These are phyloP conservation scores for Zygosaccharomyces lentus DNA, from an alignment of 805 yeast species.

Conservation along the genomic window DNA sequence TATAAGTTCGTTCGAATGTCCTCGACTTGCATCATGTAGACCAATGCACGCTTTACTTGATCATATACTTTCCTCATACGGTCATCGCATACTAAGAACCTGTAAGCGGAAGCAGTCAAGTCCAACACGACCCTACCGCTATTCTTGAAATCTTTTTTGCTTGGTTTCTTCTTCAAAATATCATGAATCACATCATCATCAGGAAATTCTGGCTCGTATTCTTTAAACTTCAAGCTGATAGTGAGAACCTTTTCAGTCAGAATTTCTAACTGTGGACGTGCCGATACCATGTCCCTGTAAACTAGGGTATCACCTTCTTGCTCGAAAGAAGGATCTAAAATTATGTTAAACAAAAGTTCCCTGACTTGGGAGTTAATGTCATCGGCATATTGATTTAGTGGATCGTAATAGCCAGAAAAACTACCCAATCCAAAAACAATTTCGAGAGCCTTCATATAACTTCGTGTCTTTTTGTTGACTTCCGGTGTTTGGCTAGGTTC, in stretches of 20 bases:
- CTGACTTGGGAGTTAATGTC: conserved; percentile 30
- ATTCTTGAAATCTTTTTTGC: conserved; percentile 41
- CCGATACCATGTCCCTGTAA: conserved; percentile 32
- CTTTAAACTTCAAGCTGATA: conserved; percentile 42
- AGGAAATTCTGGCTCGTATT: conserved; percentile 42
- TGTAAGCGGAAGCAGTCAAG: conserved; percentile 53
- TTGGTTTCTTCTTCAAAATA: conserved; percentile 36
- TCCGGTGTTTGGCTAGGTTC: not conserved
- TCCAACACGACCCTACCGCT: conserved; percentile 40
- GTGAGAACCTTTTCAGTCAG: conserved; percentile 35
- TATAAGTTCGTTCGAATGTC: conserved; percentile 57
- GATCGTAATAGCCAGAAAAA: conserved; percentile 31
- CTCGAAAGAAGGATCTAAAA: conserved; percentile 31
- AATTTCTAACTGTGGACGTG: conserved; percentile 22
- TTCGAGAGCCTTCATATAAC: conserved; percentile 19
- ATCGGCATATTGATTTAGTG: conserved; percentile 33
- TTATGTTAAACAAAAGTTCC: conserved; percentile 22
- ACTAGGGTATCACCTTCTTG: conserved; percentile 28
- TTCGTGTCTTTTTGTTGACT: conserved; percentile 17
- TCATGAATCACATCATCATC: conserved; percentile 53
- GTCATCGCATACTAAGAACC: conserved; percentile 46
- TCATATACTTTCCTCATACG: conserved; percentile 57
- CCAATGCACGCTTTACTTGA: conserved; percentile 77
- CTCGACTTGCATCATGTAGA: conserved; percentile 81
- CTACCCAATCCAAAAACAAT: conserved; percentile 28